Percentiles rank a stretch among this genome's conserved stretches.
Conservation (phyloP, 108 stramenopile genomes). For the Cyclotella choctawhatcheeana region DNA sequence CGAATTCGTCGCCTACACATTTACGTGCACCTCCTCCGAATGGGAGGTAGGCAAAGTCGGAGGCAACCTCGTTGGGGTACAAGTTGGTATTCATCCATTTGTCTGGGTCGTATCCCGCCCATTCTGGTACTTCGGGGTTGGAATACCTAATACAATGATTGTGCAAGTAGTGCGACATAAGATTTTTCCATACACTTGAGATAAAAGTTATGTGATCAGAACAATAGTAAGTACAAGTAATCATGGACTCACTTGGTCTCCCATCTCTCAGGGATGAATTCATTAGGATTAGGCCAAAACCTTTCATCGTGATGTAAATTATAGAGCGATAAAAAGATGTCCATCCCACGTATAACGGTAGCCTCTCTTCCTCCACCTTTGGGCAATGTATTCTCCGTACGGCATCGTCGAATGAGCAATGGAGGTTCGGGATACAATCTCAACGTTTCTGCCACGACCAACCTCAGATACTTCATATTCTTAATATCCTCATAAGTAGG, state of each 20-base stretch:
- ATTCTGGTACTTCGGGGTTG: slow-evolving; percentile 89
- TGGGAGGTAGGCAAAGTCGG: slow-evolving; percentile 91
- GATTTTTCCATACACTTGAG: too few species aligned
- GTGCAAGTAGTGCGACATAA: too few species aligned
- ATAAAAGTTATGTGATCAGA: too few species aligned
- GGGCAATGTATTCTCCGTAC: slow-evolving; percentile 85
- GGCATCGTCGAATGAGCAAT: slow-evolving; percentile 92
- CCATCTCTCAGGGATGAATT: slow-evolving; percentile 91
- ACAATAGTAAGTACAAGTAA: too few species aligned
- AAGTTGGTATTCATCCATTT: slow-evolving; percentile 81
- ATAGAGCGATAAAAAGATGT: slow-evolving; percentile 94
- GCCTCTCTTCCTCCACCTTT: slow-evolving; percentile 82
- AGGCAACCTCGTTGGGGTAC: slow-evolving; percentile 93
- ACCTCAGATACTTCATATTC: slow-evolving; percentile 80
- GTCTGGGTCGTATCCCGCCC: slow-evolving; percentile 92
- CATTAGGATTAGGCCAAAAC: slow-evolving; percentile 92
- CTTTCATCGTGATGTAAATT: slow-evolving; percentile 92
- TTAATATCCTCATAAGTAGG: slow-evolving; percentile 89
- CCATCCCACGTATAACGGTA: slow-evolving; percentile 90
- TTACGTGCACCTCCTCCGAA: slow-evolving; percentile 95
- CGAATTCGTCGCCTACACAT: slow-evolving; percentile 98
- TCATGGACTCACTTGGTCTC: too few species aligned
- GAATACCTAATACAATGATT: too few species aligned
- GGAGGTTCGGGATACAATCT: slow-evolving; percentile 95
- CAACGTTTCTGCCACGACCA: slow-evolving; percentile 89